These are phyloP conservation scores for Alnus rubra DNA, from an alignment of 306 rosid species.

Conservation along the genomic window DNA sequence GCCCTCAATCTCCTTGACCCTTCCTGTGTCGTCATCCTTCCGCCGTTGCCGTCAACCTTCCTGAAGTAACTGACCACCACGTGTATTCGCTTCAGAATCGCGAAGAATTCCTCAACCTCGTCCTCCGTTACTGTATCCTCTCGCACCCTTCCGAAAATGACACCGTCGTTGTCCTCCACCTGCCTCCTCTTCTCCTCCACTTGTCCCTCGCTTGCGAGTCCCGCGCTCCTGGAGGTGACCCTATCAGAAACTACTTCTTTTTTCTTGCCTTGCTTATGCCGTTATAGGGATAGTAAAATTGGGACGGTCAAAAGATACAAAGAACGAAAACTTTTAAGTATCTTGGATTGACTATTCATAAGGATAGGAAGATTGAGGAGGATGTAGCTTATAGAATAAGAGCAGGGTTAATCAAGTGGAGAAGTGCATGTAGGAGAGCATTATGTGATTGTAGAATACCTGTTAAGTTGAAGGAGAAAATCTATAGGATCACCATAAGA, in stretches of 20 bases:
- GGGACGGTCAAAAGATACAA: background rate
- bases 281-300: no score
- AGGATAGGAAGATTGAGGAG: background rate
- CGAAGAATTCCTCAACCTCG: conserved; percentile 51
- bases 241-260: no score
- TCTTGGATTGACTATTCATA: background rate
- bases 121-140: conserved; percentile 32
- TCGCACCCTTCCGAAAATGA: conserved; percentile 1
- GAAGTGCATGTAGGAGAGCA: no score
- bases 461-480: no score
- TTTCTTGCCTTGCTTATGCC: no score
- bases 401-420: no score
- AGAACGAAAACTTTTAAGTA: background rate
- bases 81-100: conserved; percentile 40
- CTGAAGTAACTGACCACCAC: conserved; percentile 31
- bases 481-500: no score
- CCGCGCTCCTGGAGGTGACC: no score
- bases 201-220: no score
- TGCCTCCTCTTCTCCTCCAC: conserved; percentile 30
- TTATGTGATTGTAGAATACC: no score
- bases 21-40: background rate
- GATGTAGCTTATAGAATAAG: background rate
- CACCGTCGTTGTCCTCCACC: background rate
- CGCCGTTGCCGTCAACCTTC: background rate
- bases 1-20: conserved; percentile 16